phyloP scores from a whole-genome alignment of 768 basidiomycete species.

The Rhizopogon roseolus region DNA sequence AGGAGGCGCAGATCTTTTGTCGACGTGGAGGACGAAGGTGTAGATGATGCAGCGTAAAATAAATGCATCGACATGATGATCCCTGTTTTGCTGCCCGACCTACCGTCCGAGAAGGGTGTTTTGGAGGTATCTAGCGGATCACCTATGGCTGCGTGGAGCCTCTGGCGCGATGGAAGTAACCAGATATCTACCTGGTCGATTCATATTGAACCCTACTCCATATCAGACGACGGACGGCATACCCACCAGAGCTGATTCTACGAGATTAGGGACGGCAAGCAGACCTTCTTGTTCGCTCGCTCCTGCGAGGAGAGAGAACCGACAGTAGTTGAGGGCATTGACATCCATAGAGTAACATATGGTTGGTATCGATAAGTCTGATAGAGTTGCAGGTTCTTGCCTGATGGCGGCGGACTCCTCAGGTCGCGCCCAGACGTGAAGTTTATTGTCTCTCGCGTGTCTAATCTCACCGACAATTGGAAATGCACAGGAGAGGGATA shows the following conservation, averaged over 20 bases:
- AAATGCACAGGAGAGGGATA: neutral
- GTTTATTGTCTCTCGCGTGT: constrained; percentile 82
- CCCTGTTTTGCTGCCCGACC: constrained; percentile 57
- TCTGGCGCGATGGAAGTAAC: constrained; percentile 58
- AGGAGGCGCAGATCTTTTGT: constrained; percentile 53
- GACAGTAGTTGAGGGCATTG: constrained; percentile 92
- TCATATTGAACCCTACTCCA: neutral
- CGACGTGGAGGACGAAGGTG: constrained; percentile 28
- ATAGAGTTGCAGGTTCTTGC: constrained; percentile 51
- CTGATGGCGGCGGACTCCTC: constrained; percentile 41
- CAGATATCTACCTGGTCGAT: constrained; percentile 78
- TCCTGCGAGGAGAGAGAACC: constrained; percentile 62
- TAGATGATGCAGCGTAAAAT: constrained; percentile 29
- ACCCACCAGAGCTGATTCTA: constrained; percentile 79
- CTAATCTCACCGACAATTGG: constrained; percentile 29
- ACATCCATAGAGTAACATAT: constrained; percentile 74
- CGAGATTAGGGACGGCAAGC: constrained; percentile 81
- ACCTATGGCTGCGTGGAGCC: constrained; percentile 86
- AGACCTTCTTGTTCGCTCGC: constrained; percentile 34
- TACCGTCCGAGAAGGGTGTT: constrained; percentile 32
- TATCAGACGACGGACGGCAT: neutral
- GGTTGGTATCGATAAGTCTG: constrained; percentile 43
- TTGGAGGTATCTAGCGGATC: constrained; percentile 34
- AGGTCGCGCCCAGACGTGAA: constrained; percentile 67
- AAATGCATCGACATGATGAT: constrained; percentile 89